A percentile compares a stretch with the other conserved stretches of the same genome.
Evolutionary conservation across 1,139 yeast species (phyloP).

Genomic region (Geotrichum europaeum): DNA sequence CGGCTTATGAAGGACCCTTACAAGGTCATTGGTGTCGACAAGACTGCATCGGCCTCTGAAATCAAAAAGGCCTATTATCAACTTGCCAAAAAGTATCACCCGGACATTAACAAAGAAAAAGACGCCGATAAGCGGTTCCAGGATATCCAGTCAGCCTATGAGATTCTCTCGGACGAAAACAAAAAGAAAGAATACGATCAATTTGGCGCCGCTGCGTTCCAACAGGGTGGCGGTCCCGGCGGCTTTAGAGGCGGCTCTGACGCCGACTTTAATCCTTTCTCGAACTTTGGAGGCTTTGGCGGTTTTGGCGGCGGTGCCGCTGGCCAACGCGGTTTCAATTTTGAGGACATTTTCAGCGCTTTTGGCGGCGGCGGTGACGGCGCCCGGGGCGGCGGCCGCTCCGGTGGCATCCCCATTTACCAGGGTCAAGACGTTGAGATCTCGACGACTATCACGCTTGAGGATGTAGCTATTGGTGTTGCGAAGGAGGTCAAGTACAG

Average conservation of each 20-base stretch:
- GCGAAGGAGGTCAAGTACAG: slow-evolving; percentile 62
- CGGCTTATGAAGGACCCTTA: slow-evolving; percentile 63
- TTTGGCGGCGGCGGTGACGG: slow-evolving; percentile 42
- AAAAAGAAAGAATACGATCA: slow-evolving; percentile 89
- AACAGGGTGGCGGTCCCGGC: slow-evolving; percentile 35
- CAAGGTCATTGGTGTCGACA: slow-evolving; percentile 68
- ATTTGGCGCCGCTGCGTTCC: slow-evolving; percentile 84
- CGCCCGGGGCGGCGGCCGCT: slow-evolving; percentile 27
- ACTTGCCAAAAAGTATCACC: slow-evolving; percentile 89
- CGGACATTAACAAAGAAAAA: slow-evolving; percentile 89
- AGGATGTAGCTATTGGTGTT: slow-evolving; percentile 80
- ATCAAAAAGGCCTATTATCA: slow-evolving; percentile 93
- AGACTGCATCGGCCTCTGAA: slow-evolving; percentile 66
- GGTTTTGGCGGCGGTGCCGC: slow-evolving; percentile 40
- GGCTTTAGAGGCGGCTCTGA: slow-evolving; percentile 35
- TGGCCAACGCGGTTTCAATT: slow-evolving; percentile 45
- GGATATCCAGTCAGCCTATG: slow-evolving; percentile 90
- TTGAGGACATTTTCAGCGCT: slow-evolving; percentile 85
- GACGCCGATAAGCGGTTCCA: slow-evolving; percentile 88
- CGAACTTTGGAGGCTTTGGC: slow-evolving; percentile 47
- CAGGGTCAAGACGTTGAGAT: slow-evolving; percentile 89
- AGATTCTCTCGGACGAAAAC: slow-evolving; percentile 76
- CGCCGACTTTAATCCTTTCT: slow-evolving; percentile 35
- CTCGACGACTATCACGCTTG: slow-evolving; percentile 64
- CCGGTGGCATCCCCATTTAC: slow-evolving; percentile 52